Conservation (phyloP, 257 asterid species). For the Solanum pimpinellifolium region DNA sequence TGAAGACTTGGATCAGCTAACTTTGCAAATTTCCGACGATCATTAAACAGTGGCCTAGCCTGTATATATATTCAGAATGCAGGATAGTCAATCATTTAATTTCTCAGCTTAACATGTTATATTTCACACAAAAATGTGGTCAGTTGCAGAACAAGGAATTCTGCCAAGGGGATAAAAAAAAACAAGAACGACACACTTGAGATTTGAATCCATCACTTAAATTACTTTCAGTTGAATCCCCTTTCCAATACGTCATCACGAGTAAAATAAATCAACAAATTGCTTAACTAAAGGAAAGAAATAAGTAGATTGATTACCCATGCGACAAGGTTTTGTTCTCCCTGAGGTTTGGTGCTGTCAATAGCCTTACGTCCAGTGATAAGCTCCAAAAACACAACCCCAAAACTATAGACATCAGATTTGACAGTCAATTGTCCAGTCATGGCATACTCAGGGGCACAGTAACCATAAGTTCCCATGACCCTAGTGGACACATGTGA, state of each 20-base stretch:
- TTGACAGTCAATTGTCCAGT: slow-evolving; percentile 95
- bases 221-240: not conserved
- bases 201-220: not conserved
- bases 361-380: slow-evolving; percentile 97
- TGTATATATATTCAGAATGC: slow-evolving; percentile 15
- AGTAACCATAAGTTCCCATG: slow-evolving; percentile 98
- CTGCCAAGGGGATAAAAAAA: not conserved
- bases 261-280: not conserved
- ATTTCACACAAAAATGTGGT: not conserved
- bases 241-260: not conserved
- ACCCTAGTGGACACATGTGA: slow-evolving; percentile 98
- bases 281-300: not conserved
- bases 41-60: slow-evolving; percentile 89
- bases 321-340: slow-evolving; percentile 88
- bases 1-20: slow-evolving; percentile 80
- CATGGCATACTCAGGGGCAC: slow-evolving; percentile 99
- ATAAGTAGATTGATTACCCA: slow-evolving; percentile 47
- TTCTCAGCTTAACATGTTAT: not conserved
- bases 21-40: slow-evolving; percentile 70
- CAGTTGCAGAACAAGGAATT: not conserved
- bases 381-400: slow-evolving; percentile 91
- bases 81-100: not conserved
- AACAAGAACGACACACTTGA: not conserved
- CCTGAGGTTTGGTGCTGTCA: slow-evolving; percentile 73
- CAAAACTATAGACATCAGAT: slow-evolving; percentile 96